phyloP scores from a whole-genome alignment of 495 filamentous ascomycete species.

The Daldinia decipiens region DNA sequence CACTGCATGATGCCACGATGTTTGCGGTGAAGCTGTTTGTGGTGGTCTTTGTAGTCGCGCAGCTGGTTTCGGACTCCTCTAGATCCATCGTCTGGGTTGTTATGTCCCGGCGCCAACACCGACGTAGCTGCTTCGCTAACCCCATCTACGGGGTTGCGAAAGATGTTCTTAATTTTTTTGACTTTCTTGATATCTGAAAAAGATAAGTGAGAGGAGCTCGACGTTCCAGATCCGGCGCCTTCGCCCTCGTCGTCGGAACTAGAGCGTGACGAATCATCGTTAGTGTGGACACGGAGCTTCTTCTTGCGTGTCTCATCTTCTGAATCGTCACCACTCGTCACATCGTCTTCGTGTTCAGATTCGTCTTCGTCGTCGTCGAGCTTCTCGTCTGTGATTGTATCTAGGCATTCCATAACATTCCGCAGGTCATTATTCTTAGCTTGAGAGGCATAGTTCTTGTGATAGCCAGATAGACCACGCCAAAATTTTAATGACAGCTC shows the following conservation, averaged over 20 bases:
- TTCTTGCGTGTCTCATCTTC: slow-evolving; percentile 47
- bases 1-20: slow-evolving; percentile 77
- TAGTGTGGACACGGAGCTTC: slow-evolving; percentile 51
- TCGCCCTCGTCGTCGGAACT: slow-evolving; percentile 43
- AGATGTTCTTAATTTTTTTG: slow-evolving; percentile 42
- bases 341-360: slow-evolving; percentile 49
- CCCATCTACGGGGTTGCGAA: slow-evolving; percentile 50
- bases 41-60: slow-evolving; percentile 65
- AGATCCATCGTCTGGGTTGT: slow-evolving; percentile 49
- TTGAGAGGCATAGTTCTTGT: slow-evolving; percentile 59
- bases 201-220: slow-evolving; percentile 46
- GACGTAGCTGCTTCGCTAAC: slow-evolving; percentile 33
- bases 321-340: slow-evolving; percentile 40
- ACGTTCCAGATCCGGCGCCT: slow-evolving; percentile 42
- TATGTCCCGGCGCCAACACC: slow-evolving; percentile 45
- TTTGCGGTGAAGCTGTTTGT: slow-evolving; percentile 68
- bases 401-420: slow-evolving; percentile 71
- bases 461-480: slow-evolving; percentile 66
- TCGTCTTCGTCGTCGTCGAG: slow-evolving; percentile 54
- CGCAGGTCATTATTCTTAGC: slow-evolving; percentile 60
- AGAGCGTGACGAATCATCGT: slow-evolving; percentile 45
- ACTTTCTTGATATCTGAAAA: slow-evolving; percentile 44
- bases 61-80: slow-evolving; percentile 56
- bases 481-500: slow-evolving; percentile 65
- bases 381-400: slow-evolving; percentile 66